Conservation (phyloP, 192 early-diverging fungal genomes). For the Geranomyces michiganensis region DNA sequence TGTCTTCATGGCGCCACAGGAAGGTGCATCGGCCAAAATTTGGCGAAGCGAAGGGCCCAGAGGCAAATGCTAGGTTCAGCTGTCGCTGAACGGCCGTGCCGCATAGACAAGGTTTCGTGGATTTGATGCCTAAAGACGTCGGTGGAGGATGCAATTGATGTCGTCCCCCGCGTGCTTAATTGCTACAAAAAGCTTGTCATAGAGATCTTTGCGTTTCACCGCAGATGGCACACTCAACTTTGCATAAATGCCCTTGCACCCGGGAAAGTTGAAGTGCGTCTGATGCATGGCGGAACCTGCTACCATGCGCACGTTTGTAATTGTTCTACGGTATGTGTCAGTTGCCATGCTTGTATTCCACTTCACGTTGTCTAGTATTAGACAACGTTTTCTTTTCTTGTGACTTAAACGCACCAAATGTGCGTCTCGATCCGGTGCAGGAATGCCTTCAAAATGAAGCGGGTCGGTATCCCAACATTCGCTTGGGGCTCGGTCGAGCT, state of each 20-base stretch:
- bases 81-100: no score
- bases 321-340: not conserved
- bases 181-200: conserved; percentile 16
- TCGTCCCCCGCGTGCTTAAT: conserved; percentile 10
- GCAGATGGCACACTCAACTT: conserved; percentile 15
- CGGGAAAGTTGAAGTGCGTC: conserved; percentile 23
- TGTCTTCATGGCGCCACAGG: no score
- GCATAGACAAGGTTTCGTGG: no score
- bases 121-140: no score
- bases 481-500: conserved; percentile 10
- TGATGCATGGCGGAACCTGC: not conserved
- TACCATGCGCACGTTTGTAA: conserved; percentile 1
- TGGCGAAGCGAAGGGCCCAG: no score
- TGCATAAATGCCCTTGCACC: conserved; percentile 10
- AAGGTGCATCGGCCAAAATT: no score
- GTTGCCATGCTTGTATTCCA: conserved; percentile 11
- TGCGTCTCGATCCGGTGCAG: conserved; percentile 1
- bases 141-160: no score
- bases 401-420: conserved; percentile 13
- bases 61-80: no score
- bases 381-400: conserved; percentile 17
- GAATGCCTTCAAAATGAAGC: not conserved
- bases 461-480: not conserved
- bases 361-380: conserved; percentile 9
- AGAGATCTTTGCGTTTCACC: conserved; percentile 15